A percentile compares a stretch with the other conserved stretches of the same genome.
These are phyloP conservation scores for Cordia subcordata DNA, from an alignment of 257 asterid genomes.

Conservation along the genomic window DNA sequence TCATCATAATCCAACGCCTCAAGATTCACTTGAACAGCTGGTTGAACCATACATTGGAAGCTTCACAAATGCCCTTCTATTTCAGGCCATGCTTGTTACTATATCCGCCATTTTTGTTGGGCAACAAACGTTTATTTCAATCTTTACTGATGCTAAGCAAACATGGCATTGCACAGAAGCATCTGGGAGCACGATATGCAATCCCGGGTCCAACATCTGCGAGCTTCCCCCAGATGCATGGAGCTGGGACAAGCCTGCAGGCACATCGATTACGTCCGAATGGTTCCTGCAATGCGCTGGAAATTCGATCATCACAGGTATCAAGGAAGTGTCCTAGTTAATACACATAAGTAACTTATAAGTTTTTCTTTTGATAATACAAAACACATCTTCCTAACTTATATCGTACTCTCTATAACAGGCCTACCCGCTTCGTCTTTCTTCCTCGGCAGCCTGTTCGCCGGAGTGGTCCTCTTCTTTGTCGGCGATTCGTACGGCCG, in stretches of 20 bases:
- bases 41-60: constrained; percentile 12
- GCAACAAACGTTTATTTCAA: constrained; percentile 41
- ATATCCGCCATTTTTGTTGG: constrained; percentile 43
- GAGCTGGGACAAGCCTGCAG: constrained; percentile 33
- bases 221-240: constrained; percentile 29
- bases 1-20: neutral
- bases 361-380: too few relatives aligned
- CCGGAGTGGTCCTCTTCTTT: constrained; percentile 35
- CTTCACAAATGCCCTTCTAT: constrained; percentile 19
- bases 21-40: constrained; percentile 4
- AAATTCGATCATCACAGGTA: constrained; percentile 18
- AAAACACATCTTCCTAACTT: too few relatives aligned
- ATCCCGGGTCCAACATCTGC: constrained; percentile 17
- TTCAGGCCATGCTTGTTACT: constrained; percentile 31
- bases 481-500: constrained; percentile 42
- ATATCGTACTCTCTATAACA: constrained; percentile 19
- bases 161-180: constrained; percentile 32
- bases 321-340: too few relatives aligned
- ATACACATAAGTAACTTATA: too few relatives aligned
- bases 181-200: neutral
- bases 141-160: constrained; percentile 44
- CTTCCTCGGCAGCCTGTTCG: constrained; percentile 42
- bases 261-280: constrained; percentile 36
- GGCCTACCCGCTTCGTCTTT: constrained; percentile 50
- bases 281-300: constrained; percentile 46